Evolutionary conservation across 805 yeast species (phyloP).

Genomic region (Metahyphopichia silvanorum): DNA sequence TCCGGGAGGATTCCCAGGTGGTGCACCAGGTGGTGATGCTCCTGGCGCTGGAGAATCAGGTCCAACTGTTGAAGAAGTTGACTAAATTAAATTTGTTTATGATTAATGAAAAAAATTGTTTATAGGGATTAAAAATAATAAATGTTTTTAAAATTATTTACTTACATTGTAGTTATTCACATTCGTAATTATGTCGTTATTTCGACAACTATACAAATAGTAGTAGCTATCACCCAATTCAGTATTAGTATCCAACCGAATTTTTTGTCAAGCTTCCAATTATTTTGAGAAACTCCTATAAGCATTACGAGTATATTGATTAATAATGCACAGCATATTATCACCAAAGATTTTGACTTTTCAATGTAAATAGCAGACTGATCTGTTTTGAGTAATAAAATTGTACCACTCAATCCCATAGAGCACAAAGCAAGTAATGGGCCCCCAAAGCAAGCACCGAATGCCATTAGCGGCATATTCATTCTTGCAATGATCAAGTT

Average conservation of each 20-base stretch:
- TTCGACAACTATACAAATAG: constrained; percentile 23
- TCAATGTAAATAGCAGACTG: constrained; percentile 11
- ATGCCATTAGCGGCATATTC: constrained; percentile 86
- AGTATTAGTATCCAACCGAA: constrained; percentile 28
- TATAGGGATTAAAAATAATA: constrained; percentile 3
- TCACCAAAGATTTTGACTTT: constrained; percentile 15
- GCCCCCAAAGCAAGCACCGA: constrained; percentile 95
- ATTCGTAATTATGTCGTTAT: not conserved
- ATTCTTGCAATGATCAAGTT: constrained; percentile 74
- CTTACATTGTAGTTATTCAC: not conserved
- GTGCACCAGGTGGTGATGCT: constrained; percentile 23
- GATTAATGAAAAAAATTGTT: not conserved
- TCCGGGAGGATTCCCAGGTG: constrained; percentile 33
- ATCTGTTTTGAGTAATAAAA: constrained; percentile 10
- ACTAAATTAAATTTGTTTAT: constrained; percentile 14
- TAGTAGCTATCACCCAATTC: constrained; percentile 28
- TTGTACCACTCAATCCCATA: constrained; percentile 69
- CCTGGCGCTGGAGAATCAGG: constrained; percentile 29
- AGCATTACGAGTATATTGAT: constrained; percentile 18
- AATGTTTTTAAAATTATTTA: constrained; percentile 1
- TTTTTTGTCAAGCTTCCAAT: constrained; percentile 32
- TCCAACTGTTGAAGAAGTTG: constrained; percentile 43
- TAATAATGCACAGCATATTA: constrained; percentile 18
- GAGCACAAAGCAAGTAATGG: constrained; percentile 83
- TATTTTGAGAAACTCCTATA: constrained; percentile 15